Evolutionary conservation across 2,329 filamentous ascomycete species (phyloP).

Genomic region (Hymenoscyphus occultus): DNA sequence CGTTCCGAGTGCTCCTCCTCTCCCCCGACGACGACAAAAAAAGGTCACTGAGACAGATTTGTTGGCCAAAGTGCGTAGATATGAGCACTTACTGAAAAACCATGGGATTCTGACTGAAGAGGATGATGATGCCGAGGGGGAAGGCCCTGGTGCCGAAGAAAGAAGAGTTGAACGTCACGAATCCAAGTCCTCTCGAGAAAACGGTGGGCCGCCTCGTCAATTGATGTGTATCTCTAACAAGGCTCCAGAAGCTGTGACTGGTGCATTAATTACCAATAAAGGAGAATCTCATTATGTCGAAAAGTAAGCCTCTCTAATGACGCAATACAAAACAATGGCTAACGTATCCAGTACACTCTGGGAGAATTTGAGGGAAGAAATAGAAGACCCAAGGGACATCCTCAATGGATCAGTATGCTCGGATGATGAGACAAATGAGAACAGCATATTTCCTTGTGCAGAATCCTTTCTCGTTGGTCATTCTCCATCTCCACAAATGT

Average conservation of each 20-base stretch:
- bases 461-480: conserved; percentile 50
- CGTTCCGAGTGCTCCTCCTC: conserved; percentile 28
- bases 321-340: background rate
- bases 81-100: conserved; percentile 30
- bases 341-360: conserved; percentile 29
- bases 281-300: conserved; percentile 31
- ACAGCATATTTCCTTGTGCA: conserved; percentile 22
- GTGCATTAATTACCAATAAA: conserved; percentile 27
- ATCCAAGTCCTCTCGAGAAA: background rate
- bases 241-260: conserved; percentile 14
- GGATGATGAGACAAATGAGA: conserved; percentile 35
- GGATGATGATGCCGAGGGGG: conserved; percentile 17
- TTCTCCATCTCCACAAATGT: conserved; percentile 38
- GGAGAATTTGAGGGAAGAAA: conserved; percentile 33
- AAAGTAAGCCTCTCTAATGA: conserved; percentile 22
- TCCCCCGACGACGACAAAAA: conserved; percentile 28
- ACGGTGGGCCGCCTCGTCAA: background rate
- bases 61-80: conserved; percentile 26
- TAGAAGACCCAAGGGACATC: conserved; percentile 33
- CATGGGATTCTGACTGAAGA: conserved; percentile 33
- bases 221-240: conserved; percentile 5
- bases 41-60: conserved; percentile 32
- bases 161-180: conserved; percentile 10
- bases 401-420: conserved; percentile 33
- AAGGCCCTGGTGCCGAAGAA: conserved; percentile 19